Evolutionary conservation across 73 alveolate species (phyloP), one percentile per base, ranked within the genome.

Genomic region (Tetrahymena thermophila): DNA sequence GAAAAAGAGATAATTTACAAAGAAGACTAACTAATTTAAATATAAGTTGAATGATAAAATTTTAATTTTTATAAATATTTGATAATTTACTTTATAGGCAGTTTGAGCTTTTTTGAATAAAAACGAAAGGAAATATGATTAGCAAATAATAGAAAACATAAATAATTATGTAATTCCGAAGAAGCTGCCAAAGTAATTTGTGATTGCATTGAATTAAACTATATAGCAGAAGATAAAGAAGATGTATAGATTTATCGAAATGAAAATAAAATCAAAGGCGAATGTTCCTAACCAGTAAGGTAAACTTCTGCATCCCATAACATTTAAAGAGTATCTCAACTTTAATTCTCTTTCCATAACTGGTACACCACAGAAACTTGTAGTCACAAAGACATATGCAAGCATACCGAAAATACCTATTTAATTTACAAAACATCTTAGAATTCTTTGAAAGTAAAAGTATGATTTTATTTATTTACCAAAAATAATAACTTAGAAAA

Each of bases 281-380:
- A 43, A 94, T 11, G 96, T 94, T 31, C 96, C 96, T 11, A 94
- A 28, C 96, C 96, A 94, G 71, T 94, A 94, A 25, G 96, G 96
- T 11, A 84, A 38, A 28, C 56, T 93, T 85, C 96, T 94, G 43
- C 96, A 94, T 8, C 96, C 96, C 96, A 94, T 94, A 85, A 85
- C 96, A 40, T 71, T 94, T 40, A 94, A 85, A 40, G 96, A 94
- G 43, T 94, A 94, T 94, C 71, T 94, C 15, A 94, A 28, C 83
- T 94, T 94, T 2, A 85, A 84, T 43, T 94, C 89, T n/a, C 89
- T 71, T 71, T 71, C 89, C 89, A 71, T 71, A 28, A 71, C 89
- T 19, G 89, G 89, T 19, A 71, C 89, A 71, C 89, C 89, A 25
- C 89, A 71, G 37, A 71, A 71, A 19, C 37, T 71, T 23, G 89